Base-by-base conservation (phyloP, 176 grass and related monocot species). In the Alloteropsis semialata region DNA sequence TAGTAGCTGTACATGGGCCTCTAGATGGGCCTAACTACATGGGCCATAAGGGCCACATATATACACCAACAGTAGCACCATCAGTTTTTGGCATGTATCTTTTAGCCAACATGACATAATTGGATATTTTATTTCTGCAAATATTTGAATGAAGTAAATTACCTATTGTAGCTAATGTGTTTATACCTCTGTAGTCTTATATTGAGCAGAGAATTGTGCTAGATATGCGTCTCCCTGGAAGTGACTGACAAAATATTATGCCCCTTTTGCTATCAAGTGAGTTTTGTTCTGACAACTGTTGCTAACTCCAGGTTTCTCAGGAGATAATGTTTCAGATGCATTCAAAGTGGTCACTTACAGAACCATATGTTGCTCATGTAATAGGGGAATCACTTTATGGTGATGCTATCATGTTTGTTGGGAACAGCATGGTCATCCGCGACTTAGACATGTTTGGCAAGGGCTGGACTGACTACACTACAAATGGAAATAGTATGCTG, bases 391-490 rank as follows among this genome's bases (percentile, higher is more conserved):
- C 65, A 88, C 92, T 98, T 88, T 65, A 81, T 74, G 72, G 66
- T 73, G 84, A 83, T 88, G 51, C 83, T 87, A 44, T 57, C 75
- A 86, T 98, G 74, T 98, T 98, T 83, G 62, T 98, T 86, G 95
- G 92, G 60, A 98, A 95, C 67, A 95, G 95, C 81, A 98, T 98
- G 95, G 92, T 86, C 27, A 95, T 98, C 59, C 86, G 95, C 74
- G 95, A 98, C 84, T 69, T 92, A 42, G 89, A 98, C 81, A 98
- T 98, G 95, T 98, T 94, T 81, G 95, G 92, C 44, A 93, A 90
- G 65, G 90, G 92, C 59, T 93, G 86, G 77, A 54, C 88, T 80
- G 79, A 79, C 43, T 80, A 75, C 73, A 76, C 21, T 49, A 84
- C 27, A 44, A 69, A 84, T 53, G 48, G 39, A 75, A 82, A 60